Percentiles rank a stretch among this genome's conserved stretches.
phyloP scores from a whole-genome alignment of 768 basidiomycete species.

The Tulasnella sp. region DNA sequence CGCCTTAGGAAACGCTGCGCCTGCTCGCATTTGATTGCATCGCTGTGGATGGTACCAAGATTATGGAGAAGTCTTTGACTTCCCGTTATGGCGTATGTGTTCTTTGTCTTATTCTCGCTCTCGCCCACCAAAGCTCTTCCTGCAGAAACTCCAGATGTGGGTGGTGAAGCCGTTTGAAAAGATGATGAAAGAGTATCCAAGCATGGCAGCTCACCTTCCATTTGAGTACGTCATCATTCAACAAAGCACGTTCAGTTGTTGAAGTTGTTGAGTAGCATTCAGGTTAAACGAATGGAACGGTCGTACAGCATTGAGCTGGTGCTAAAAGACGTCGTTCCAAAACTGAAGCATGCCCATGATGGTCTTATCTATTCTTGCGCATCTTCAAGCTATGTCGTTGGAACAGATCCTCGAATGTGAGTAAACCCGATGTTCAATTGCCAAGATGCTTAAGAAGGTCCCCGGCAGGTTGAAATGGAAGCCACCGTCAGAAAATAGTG shows the following conservation, averaged over 20 bases:
- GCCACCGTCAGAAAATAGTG: slow-evolving; percentile 91
- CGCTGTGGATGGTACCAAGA: slow-evolving; percentile 70
- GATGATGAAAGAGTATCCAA: slow-evolving; percentile 56
- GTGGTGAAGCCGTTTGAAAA: slow-evolving; percentile 69
- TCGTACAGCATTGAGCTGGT: slow-evolving; percentile 85
- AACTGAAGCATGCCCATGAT: slow-evolving; percentile 82
- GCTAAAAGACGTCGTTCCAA: slow-evolving; percentile 70
- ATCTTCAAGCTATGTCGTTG: slow-evolving; percentile 61
- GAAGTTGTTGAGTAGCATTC: slow-evolving; percentile 41
- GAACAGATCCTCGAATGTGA: slow-evolving; percentile 84
- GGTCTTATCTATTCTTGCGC: slow-evolving; percentile 95
- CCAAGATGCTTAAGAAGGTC: too few species aligned
- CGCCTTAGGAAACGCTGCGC: slow-evolving; percentile 60
- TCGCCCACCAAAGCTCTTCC: neutral
- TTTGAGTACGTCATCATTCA: slow-evolving; percentile 54
- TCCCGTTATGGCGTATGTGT: slow-evolving; percentile 78
- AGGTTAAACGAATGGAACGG: slow-evolving; percentile 73
- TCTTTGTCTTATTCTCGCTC: neutral
- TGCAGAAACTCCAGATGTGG: slow-evolving; percentile 65
- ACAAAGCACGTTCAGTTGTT: neutral
- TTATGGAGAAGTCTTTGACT: slow-evolving; percentile 71
- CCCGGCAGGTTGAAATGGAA: slow-evolving; percentile 87
- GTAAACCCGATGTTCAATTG: slow-evolving; percentile 22
- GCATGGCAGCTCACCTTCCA: slow-evolving; percentile 49
- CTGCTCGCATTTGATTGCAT: slow-evolving; percentile 89